Percentiles rank a stretch among this genome's conserved stretches.
Evolutionary conservation across 179 eudicot species (phyloP).

Genomic region (Actinidia arguta): DNA sequence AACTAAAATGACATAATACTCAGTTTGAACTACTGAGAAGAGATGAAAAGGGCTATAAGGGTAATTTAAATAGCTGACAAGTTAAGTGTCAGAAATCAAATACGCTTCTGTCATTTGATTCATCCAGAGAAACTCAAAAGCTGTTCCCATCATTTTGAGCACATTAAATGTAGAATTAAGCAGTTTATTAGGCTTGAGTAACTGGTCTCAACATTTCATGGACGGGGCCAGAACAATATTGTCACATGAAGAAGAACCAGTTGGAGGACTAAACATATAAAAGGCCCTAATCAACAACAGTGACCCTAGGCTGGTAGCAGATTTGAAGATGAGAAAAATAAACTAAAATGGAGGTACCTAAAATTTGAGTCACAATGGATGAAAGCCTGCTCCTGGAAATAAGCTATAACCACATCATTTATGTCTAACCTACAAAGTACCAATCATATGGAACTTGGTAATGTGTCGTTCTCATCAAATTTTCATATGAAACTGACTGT

Average conservation of each 20-base stretch:
- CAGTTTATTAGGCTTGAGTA: background rate
- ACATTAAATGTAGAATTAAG: background rate
- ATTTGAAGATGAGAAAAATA: background rate
- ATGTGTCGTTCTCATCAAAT: background rate
- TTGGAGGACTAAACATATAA: background rate
- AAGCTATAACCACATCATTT: background rate
- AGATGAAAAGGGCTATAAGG: background rate
- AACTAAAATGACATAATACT: background rate
- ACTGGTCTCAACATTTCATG: background rate
- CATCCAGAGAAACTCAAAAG: background rate
- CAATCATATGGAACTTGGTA: background rate
- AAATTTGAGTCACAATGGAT: background rate
- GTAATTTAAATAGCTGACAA: background rate
- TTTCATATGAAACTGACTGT: background rate
- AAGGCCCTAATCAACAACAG: background rate
- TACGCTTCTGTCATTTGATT: background rate
- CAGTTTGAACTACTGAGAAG: slow-evolving; percentile 4
- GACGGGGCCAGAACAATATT: background rate
- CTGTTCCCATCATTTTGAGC: background rate
- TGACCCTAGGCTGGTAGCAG: background rate
- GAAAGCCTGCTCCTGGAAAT: background rate
- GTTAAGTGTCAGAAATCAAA: background rate
- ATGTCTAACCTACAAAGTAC: background rate
- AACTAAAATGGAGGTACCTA: background rate
- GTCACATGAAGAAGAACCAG: background rate